Conservation (phyloP, 495 filamentous ascomycete genomes). For the Penicillium bialowiezense region DNA sequence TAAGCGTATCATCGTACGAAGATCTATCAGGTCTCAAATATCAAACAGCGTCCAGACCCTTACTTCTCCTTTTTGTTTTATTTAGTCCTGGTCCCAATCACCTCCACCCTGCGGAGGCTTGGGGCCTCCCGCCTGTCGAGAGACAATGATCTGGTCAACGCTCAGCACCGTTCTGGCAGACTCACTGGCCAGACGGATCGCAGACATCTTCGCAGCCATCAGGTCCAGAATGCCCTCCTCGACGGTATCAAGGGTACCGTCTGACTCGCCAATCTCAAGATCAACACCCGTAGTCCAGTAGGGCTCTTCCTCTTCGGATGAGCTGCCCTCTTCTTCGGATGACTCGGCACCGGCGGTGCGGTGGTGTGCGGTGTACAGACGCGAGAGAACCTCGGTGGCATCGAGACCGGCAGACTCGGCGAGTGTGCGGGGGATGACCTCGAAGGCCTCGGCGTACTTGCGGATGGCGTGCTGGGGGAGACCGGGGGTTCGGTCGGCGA, state of each 20-base stretch:
- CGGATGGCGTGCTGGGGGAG: constrained; percentile 92
- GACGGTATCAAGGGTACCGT: constrained; percentile 81
- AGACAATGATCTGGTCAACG: constrained; percentile 99
- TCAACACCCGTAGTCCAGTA: constrained; percentile 91
- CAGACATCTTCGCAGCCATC: constrained; percentile 87
- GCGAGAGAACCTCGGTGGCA: constrained; percentile 88
- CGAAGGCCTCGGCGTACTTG: constrained; percentile 97
- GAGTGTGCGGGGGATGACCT: constrained; percentile 89
- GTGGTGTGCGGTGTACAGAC: constrained; percentile 91
- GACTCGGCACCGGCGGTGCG: constrained; percentile 32
- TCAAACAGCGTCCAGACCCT: constrained; percentile 9
- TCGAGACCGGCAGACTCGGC: constrained; percentile 94
- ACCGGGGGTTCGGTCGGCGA: constrained; percentile 88
- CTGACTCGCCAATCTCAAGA: constrained; percentile 77
- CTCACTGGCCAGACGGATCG: constrained; percentile 94
- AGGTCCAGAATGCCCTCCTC: constrained; percentile 92
- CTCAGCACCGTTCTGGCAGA: constrained; percentile 90
- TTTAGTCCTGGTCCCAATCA: constrained; percentile 97
- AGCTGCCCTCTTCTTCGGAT: constrained; percentile 37
- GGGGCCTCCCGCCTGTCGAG: constrained; percentile 93
- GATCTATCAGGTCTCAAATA: constrained; percentile 29
- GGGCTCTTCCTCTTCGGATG: constrained; percentile 55
- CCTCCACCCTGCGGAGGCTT: constrained; percentile 94
- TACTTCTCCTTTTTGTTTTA: constrained; percentile 16
- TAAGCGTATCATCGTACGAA: constrained; percentile 27